Conservation (phyloP, 2,329 filamentous ascomycete genomes). For the Trichoderma harzianum region DNA sequence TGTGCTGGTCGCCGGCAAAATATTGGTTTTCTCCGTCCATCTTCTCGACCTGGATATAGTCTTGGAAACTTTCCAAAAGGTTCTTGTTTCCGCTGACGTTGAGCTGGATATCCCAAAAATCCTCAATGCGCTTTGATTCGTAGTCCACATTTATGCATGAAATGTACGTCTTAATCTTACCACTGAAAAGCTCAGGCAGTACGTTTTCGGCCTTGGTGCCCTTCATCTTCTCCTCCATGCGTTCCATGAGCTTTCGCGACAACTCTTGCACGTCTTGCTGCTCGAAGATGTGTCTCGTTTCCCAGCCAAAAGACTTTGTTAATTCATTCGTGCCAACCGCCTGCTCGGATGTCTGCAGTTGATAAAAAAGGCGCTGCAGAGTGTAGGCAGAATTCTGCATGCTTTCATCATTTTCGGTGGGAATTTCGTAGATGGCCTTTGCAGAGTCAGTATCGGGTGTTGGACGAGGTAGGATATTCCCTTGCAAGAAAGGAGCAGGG, state of each 20-base stretch:
- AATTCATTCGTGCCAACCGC: slow-evolving; percentile 90
- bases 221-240: slow-evolving; percentile 97
- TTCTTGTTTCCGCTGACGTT: slow-evolving; percentile 95
- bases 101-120: slow-evolving; percentile 98
- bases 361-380: slow-evolving; percentile 90
- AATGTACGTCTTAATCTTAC: slow-evolving; percentile 98
- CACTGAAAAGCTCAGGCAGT: slow-evolving; percentile 86
- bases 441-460: slow-evolving; percentile 18
- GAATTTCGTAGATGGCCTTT: slow-evolving; percentile 93
- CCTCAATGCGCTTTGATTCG: slow-evolving; percentile 90
- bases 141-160: slow-evolving; percentile 98
- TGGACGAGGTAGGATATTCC: neutral
- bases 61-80: slow-evolving; percentile 88
- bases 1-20: slow-evolving; percentile 83
- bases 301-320: slow-evolving; percentile 97
- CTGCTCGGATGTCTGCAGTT: slow-evolving; percentile 78
- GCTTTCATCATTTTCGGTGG: slow-evolving; percentile 79
- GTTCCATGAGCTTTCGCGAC: slow-evolving; percentile 94
- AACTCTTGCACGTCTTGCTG: slow-evolving; percentile 98
- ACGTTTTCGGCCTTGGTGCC: slow-evolving; percentile 88
- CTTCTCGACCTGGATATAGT: slow-evolving; percentile 95
- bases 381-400: slow-evolving; percentile 89
- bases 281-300: slow-evolving; percentile 95
- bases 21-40: slow-evolving; percentile 99
- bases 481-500: neutral